phyloP scores from a whole-genome alignment of 2,329 filamentous ascomycete genomes.

The Cryphonectria parasitica region DNA sequence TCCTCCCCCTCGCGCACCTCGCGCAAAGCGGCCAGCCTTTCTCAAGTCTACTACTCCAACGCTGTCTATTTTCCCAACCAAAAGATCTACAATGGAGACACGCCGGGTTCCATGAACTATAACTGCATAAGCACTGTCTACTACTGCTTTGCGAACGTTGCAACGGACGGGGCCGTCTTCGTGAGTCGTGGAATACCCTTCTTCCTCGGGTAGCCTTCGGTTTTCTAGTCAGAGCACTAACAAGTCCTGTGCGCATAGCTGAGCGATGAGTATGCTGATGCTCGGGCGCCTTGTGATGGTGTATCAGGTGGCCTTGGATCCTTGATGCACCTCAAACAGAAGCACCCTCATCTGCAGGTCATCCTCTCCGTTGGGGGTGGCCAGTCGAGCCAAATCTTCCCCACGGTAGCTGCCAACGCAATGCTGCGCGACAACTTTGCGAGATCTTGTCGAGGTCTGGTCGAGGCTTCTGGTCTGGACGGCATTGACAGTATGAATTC shows the following conservation, averaged over 20 bases:
- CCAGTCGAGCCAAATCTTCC: slow-evolving; percentile 67
- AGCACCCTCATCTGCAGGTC: slow-evolving; percentile 72
- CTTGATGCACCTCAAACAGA: slow-evolving; percentile 72
- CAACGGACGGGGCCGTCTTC: slow-evolving; percentile 73
- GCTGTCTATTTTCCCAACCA: slow-evolving; percentile 86
- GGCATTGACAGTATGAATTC: slow-evolving; percentile 71
- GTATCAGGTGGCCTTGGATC: slow-evolving; percentile 73
- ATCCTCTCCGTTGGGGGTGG: slow-evolving; percentile 77
- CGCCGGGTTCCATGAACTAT: slow-evolving; percentile 74
- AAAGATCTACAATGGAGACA: slow-evolving; percentile 72
- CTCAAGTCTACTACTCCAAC: slow-evolving; percentile 66
- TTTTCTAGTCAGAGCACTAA: neutral
- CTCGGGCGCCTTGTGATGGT: slow-evolving; percentile 72
- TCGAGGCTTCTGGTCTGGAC: slow-evolving; percentile 72
- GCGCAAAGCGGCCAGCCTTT: slow-evolving; percentile 49
- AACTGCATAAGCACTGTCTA: slow-evolving; percentile 80
- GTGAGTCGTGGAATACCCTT: slow-evolving; percentile 53
- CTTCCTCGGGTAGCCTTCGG: neutral
- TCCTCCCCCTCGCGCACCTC: slow-evolving; percentile 49
- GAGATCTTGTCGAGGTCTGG: slow-evolving; percentile 65
- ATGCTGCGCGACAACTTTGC: slow-evolving; percentile 70
- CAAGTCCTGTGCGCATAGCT: slow-evolving; percentile 52
- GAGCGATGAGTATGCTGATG: slow-evolving; percentile 79
- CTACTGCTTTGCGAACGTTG: slow-evolving; percentile 80
- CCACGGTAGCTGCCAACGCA: slow-evolving; percentile 65